Base-by-base conservation (phyloP, 768 basidiomycete genomes). In the Pleurotus eryngii region DNA sequence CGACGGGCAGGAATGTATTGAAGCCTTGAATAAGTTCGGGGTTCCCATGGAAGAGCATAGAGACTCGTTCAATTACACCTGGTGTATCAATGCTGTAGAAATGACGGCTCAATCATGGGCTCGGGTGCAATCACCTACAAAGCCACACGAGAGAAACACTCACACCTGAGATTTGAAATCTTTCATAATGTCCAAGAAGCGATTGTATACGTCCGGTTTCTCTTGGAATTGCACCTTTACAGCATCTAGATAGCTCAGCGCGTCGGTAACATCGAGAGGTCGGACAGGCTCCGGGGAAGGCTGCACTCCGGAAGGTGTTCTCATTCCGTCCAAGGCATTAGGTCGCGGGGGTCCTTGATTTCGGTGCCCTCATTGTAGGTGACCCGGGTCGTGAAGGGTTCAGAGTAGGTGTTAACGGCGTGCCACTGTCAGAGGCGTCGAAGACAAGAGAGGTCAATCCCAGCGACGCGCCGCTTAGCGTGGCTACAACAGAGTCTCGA, bases 151-250 rank as follows among this genome's bases (percentile, higher is more conserved):
- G 24, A 65, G 27, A n/a, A 55, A 45, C 47, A 79, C 92, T 76
- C 71, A 94, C 91, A 75, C 77, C 74, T 96, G 92, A 66, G 93
- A 92, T 76, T 99, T 99, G 73, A 99, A 99, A 70, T 98, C 95
- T 78, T 98, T 98, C 97, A 97, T 97, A 68, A 97, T 95, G 70
- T 96, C 93, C 72, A 95, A 72, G 68, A 95, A 94, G 62, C 88
- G 82, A 70, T 97, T 96, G 79, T 97, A 97, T 24, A 96, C 93
- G 65, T 95, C 92, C 17, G 94, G 94, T 70, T 87, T 86, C 68
- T 92, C 88, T 46, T 84, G 80, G 70, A 96, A 97, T 75, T 94
- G 90, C 43, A 84, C 79, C 77, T 96, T 97, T 75, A 97, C 94
- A 24, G 92, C 91, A 70, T 97, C 94, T 63, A 97, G 84, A 66